Evolutionary conservation across 2,329 filamentous ascomycete species (phyloP), one percentile per base, ranked within the genome.

Genomic region (Byssothecium circinans): DNA sequence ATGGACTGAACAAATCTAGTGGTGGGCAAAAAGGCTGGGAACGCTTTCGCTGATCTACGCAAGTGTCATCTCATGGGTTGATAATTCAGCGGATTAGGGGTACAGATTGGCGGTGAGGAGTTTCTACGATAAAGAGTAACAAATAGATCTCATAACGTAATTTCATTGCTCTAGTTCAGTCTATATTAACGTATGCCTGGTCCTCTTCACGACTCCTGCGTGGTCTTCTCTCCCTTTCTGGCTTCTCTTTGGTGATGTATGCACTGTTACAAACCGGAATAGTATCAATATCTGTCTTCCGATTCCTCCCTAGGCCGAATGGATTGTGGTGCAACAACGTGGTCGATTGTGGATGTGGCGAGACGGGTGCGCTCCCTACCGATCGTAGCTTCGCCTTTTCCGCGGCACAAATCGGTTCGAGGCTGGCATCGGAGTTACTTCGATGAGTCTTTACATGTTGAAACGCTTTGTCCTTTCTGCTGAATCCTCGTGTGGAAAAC

Each of bases 401-500:
- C 5, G 41, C 41, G 12, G n/a, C 32, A 30, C 11, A 23, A 15
- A 38, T 22, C 20, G 36, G 43, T 17, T 46, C 29, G 8, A 46
- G 36, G 19, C 17, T n/a, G n/a, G 20, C 34, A 27, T 40, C 43
- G 8, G 27, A 25, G 10, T 46, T 29, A 34, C 29, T 20, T 11
- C 37, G 36, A 22, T 46, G 43, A 4, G 43, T 46, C n/a, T 34
- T 46, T 25, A 46, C 29, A 29, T 46, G 43, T 10, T 41, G 43
- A 35, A 41, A 23, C 3, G 43, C 43, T 46, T 46, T 46, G 36
- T 46, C 43, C 15, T 46, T 46, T 8, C 43, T 35, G 18, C 25
- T 46, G 20, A 46, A 46, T 8, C 43, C 43, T 35, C 41, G 36
- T 18, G 14, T 35, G 17, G 43, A 27, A 27, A 40, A 46, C n/a